Percentiles rank a stretch among this genome's conserved stretches.
Evolutionary conservation across 192 early-diverging fungal species (phyloP).

Genomic region (Coemansia sp.): DNA sequence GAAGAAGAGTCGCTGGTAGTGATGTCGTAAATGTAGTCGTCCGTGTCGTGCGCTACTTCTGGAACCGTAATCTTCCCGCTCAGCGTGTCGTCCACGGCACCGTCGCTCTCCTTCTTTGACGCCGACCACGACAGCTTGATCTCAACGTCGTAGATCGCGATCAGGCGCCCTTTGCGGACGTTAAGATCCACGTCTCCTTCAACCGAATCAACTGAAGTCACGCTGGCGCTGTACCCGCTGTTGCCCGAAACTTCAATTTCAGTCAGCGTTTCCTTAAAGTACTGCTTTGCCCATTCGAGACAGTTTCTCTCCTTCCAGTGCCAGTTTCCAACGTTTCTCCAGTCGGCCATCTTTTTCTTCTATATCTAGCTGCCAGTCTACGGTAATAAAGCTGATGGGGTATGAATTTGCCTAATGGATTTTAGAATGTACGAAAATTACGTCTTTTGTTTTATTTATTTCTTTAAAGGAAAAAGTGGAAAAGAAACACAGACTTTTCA

Average conservation of each 20-base stretch:
- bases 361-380: background rate
- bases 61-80: constrained; percentile 81
- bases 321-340: constrained; percentile 72
- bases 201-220: constrained; percentile 60
- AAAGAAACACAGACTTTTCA: background rate
- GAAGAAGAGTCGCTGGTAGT: constrained; percentile 39
- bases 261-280: constrained; percentile 69
- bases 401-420: background rate
- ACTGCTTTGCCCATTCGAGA: constrained; percentile 84
- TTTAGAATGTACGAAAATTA: background rate
- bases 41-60: constrained; percentile 90
- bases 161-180: constrained; percentile 94
- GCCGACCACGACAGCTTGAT: constrained; percentile 73
- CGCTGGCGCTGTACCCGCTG: constrained; percentile 59
- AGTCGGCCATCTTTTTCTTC: constrained; percentile 59
- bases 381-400: background rate
- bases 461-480: background rate
- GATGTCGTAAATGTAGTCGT: constrained; percentile 78
- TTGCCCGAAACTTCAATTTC: constrained; percentile 56
- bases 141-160: constrained; percentile 89
- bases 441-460: background rate
- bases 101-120: constrained; percentile 37
- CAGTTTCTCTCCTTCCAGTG: constrained; percentile 95
- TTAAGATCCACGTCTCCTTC: constrained; percentile 91
- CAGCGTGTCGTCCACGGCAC: constrained; percentile 21